Evolutionary conservation across 2,329 filamentous ascomycete species (phyloP), one percentile per base, ranked within the genome.

Genomic region (Mariannaea sp.): DNA sequence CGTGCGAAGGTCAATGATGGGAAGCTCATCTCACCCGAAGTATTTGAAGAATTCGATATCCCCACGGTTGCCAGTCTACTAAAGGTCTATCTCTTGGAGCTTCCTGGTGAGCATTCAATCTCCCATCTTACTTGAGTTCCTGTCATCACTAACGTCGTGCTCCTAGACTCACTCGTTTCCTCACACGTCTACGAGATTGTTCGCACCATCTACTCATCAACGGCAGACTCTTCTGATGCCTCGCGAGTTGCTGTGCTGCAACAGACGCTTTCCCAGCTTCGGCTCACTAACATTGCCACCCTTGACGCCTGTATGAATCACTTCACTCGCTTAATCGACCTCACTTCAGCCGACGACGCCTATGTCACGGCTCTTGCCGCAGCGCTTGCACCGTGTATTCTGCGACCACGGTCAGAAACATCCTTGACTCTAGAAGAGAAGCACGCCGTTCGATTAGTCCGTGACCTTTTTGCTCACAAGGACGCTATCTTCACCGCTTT

Each of bases 101-200:
- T 99, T 52, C 94, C 94, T 67, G 90, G 90, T 95, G 80, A 68
- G 88, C 75, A 22, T 30, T 9, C 4, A 16, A 12, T 10, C 4
- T 3, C 24, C 30, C 12, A 30, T 49, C 9, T 35, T 50, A 39
- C 44, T 13, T 24, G 36, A 9, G 22, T 27, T 14, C 7, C 30
- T 29, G 70, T 24, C 10, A 13, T 16, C 16, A 52, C 62, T 77
- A 57, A 74, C 58, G 35, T 3, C 36, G 1, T 14, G 17, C 19
- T 8, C 13, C 9, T 40, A 94, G 94, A 99, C 74, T 97, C 94
- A n/a, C 82, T 99, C 57, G 93, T 99, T 57, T 97, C 94, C 51
- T 96, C 92, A 33, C 93, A 97, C 71, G 92, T 99, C 53, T 99
- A 99, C 72, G 95, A 99, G 76, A 97, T 99, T 68, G 87, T 99